Percentiles rank a stretch among this genome's conserved stretches.
phyloP scores from a whole-genome alignment of 192 early-diverging fungal genomes.

The Entomortierella chlamydospora region DNA sequence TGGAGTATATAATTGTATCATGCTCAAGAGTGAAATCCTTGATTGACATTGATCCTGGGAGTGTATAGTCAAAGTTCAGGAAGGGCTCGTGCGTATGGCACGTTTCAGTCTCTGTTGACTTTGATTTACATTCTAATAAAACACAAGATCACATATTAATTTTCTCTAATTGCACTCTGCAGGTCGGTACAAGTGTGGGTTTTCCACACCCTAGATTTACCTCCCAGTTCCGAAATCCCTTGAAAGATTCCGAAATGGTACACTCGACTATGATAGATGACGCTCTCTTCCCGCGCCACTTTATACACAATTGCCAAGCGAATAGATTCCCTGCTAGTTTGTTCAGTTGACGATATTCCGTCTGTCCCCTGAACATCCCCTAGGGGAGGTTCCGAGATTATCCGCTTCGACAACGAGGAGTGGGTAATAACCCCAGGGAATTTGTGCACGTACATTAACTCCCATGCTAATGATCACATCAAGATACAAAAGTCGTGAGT shows the following conservation, averaged over 20 bases:
- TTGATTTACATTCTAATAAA: conserved; percentile 17
- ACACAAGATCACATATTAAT: background rate
- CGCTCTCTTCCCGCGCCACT: conserved; percentile 30
- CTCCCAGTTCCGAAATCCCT: conserved; percentile 11
- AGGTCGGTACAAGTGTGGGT: too few relatives aligned
- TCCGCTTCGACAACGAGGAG: conserved; percentile 26
- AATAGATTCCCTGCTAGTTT: background rate
- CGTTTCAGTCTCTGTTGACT: conserved; percentile 9
- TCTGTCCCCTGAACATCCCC: background rate
- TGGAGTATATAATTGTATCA: conserved; percentile 38
- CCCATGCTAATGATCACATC: conserved; percentile 17
- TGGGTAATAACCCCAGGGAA: conserved; percentile 45
- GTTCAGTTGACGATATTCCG: background rate
- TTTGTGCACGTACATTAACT: conserved; percentile 42
- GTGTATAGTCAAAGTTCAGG: conserved; percentile 38
- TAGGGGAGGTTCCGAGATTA: background rate
- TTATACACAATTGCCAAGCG: conserved; percentile 41
- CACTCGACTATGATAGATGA: conserved; percentile 29
- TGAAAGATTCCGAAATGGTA: conserved; percentile 41
- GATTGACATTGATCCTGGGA: conserved; percentile 40
- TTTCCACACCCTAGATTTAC: too few relatives aligned
- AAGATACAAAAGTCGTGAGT: background rate
- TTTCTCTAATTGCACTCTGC: background rate
- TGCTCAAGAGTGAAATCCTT: conserved; percentile 52
- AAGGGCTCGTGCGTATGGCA: conserved; percentile 36